These are phyloP conservation scores for Talaromyces adpressus DNA, from an alignment of 495 filamentous ascomycete genomes.

Conservation along the genomic window DNA sequence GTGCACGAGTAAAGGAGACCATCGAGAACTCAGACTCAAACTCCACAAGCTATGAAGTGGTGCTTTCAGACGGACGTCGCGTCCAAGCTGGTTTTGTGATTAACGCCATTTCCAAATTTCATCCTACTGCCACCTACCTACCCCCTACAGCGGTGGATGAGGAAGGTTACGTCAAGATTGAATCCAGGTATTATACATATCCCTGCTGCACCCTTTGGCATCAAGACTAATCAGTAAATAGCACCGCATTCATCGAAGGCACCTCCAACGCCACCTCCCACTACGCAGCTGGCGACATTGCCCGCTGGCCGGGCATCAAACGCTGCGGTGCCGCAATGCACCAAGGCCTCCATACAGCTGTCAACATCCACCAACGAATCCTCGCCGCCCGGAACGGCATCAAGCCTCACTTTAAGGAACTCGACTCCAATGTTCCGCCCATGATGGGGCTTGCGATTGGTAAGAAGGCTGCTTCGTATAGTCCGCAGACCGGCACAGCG, in stretches of 20 bases:
- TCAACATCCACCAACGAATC: conserved; percentile 56
- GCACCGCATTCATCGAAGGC: conserved; percentile 31
- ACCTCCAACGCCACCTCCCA: conserved; percentile 48
- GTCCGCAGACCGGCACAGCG: conserved; percentile 38
- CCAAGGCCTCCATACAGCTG: conserved; percentile 52
- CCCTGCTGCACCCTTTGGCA: too few species aligned
- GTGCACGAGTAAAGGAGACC: background rate
- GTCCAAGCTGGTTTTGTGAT: conserved; percentile 50
- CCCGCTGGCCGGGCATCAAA: conserved; percentile 60
- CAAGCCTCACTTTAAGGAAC: conserved; percentile 33
- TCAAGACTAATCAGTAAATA: background rate
- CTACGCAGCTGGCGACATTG: conserved; percentile 46
- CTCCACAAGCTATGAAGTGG: conserved; percentile 26
- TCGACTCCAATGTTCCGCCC: conserved; percentile 42
- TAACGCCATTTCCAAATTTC: conserved; percentile 49
- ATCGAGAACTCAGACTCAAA: background rate
- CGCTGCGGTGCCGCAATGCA: conserved; percentile 63
- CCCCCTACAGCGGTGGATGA: conserved; percentile 38
- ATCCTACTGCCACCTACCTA: conserved; percentile 49
- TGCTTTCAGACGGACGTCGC: conserved; percentile 46
- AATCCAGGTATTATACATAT: conserved; percentile 13
- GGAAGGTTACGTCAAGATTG: conserved; percentile 52
- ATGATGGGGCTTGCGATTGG: conserved; percentile 64
- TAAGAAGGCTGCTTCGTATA: conserved; percentile 55
- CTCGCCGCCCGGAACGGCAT: conserved; percentile 22